phyloP scores from a whole-genome alignment of 2,329 filamentous ascomycete genomes.

The Grosmannia penicillata region DNA sequence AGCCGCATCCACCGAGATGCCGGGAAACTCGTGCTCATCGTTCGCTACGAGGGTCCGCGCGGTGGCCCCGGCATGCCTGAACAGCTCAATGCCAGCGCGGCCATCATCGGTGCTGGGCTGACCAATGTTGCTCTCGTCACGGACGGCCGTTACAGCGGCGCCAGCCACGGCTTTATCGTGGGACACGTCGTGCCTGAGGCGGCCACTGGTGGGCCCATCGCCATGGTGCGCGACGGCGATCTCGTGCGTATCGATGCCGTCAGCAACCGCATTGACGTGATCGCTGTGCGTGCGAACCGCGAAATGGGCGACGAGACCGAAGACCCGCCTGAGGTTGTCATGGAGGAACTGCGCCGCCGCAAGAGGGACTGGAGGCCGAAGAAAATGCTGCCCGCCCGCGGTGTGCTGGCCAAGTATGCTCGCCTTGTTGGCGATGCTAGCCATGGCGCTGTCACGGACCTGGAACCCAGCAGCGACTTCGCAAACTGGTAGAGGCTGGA shows the following conservation, averaged over 20 bases:
- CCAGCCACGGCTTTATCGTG: slow-evolving; percentile 83
- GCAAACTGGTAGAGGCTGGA: slow-evolving; percentile 8
- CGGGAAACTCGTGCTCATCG: slow-evolving; percentile 77
- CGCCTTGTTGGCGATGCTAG: slow-evolving; percentile 78
- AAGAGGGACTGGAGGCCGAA: slow-evolving; percentile 51
- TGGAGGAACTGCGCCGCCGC: slow-evolving; percentile 45
- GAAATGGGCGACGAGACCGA: slow-evolving; percentile 13
- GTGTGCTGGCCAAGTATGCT: slow-evolving; percentile 82
- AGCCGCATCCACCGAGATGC: slow-evolving; percentile 34
- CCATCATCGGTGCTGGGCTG: slow-evolving; percentile 83
- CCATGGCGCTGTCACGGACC: slow-evolving; percentile 79
- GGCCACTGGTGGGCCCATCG: slow-evolving; percentile 76
- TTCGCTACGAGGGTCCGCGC: slow-evolving; percentile 86
- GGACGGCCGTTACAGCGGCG: slow-evolving; percentile 79
- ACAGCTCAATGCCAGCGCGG: slow-evolving; percentile 74
- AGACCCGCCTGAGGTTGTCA: slow-evolving; percentile 8
- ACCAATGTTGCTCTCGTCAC: slow-evolving; percentile 84
- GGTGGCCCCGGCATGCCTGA: slow-evolving; percentile 95
- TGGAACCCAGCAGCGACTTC: slow-evolving; percentile 12
- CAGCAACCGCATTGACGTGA: slow-evolving; percentile 54
- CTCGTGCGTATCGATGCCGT: slow-evolving; percentile 75
- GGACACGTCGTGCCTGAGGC: slow-evolving; percentile 89
- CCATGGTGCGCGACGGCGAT: slow-evolving; percentile 67
- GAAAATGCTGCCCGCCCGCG: slow-evolving; percentile 58
- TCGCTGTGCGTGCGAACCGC: slow-evolving; percentile 30